Conservation (phyloP, 306 rosid species). For the Astragalus glycyphyllos region DNA sequence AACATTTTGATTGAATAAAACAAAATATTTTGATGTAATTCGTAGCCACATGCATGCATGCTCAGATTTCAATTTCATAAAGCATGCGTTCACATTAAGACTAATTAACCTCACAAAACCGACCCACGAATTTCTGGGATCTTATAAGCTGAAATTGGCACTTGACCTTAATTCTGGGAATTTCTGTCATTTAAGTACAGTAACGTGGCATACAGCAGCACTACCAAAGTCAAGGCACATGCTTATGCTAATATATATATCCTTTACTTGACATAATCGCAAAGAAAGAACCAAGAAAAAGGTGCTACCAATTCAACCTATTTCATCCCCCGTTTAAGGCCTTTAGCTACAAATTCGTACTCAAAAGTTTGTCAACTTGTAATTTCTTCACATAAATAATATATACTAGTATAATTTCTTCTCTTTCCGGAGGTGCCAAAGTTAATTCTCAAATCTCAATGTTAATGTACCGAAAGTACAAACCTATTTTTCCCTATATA, state of each 20-base stretch:
- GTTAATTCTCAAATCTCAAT: conserved; percentile 47
- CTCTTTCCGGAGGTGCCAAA: conserved; percentile 46
- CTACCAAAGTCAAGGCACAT: conserved; percentile 28
- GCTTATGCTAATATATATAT: neutral
- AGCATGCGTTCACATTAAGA: no score
- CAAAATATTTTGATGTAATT: no score
- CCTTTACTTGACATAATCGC: conserved; percentile 42
- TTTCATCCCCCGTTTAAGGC: conserved; percentile 33
- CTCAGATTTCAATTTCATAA: no score
- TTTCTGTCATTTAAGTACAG: no score
- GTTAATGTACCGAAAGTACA: conserved; percentile 32
- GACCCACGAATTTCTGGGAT: no score
- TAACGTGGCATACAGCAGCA: neutral
- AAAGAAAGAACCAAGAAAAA: conserved; percentile 40
- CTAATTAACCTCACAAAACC: no score
- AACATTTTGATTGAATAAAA: no score
- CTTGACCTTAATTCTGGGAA: no score
- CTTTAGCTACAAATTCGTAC: conserved; percentile 1
- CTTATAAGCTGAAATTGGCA: no score
- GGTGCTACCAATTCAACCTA: neutral
- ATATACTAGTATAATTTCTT: neutral
- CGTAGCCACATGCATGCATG: no score
- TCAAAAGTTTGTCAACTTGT: conserved; percentile 23
- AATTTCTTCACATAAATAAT: conserved; percentile 21
- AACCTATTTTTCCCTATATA: conserved; percentile 11